Base-by-base conservation (phyloP, 2,329 filamentous ascomycete genomes). In the Phoma sp. region DNA sequence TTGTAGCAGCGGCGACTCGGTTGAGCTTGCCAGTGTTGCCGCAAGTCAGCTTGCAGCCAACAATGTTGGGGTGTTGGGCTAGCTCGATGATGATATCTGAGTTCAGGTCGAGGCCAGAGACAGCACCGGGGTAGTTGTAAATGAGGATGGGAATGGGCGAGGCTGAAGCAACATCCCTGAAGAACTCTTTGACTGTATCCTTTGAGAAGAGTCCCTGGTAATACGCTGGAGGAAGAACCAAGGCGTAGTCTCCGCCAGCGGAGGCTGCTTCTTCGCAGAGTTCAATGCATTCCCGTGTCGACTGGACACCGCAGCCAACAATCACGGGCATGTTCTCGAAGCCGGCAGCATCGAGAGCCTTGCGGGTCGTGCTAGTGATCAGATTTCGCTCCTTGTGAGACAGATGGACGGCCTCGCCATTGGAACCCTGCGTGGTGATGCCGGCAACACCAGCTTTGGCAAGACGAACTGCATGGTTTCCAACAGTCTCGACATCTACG, bases 321-420 rank as follows among this genome's bases (percentile, higher is more conserved):
- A 93, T 89, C 59, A 93, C 76, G 33, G 89, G 89, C 75, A 91
- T 79, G 60, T 83, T 76, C 0, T 79, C 69, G 74, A 84, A 90
- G 2, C 89, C 88, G 29, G 85, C 83, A 9, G 81, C 79, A 69
- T 90, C 83, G 39, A 93, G 80, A 11, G 89, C 88, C 57, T 83
- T 81, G 36, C 90, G 86, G 1, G 89, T 92, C 30, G 87, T 85
- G 45, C 78, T 78, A 6, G 88, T 92, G 64, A 93, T 85, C 46
- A 84, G 77, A 42, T 83, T 82, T 55, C 89, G 85, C 76, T 93
- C 90, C 23, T 82, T 78, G 64, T 87, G 87, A 38, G 86, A 86
- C 30, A 93, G 82, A 68, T 92, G 89, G 10, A 92, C 89, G 7
- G 90, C 89, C 78, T 95, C 90, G 65, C 90, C 90, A 69, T 93